Percentiles rank a stretch among this genome's conserved stretches.
phyloP scores from a whole-genome alignment of 805 yeast species.

The Monosporozyma aerobia region DNA sequence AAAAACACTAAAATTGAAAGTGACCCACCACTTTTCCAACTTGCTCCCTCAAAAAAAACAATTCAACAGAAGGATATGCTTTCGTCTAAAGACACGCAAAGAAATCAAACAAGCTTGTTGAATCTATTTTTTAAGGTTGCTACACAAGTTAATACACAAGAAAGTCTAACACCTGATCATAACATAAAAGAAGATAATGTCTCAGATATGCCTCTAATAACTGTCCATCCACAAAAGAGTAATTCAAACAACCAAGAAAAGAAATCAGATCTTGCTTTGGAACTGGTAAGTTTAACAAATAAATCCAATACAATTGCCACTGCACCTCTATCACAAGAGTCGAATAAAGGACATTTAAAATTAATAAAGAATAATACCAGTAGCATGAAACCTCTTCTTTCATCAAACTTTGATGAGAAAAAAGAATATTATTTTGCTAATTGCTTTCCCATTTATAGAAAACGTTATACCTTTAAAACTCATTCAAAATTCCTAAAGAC shows the following conservation, averaged over 20 bases:
- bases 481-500: constrained; percentile 43
- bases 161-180: not conserved
- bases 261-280: constrained; percentile 1
- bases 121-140: constrained; percentile 4
- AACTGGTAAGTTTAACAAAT: constrained; percentile 2
- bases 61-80: not conserved
- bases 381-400: not conserved
- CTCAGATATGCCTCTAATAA: not conserved
- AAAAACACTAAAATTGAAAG: not conserved
- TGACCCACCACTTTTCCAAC: not conserved
- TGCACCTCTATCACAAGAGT: constrained; percentile 3
- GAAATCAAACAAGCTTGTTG: constrained; percentile 1
- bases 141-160: not conserved
- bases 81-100: not conserved
- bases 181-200: not conserved
- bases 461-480: constrained; percentile 44
- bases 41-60: not conserved
- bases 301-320: constrained; percentile 4
- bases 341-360: not conserved
- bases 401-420: constrained; percentile 24
- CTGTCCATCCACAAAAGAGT: not conserved
- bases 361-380: not conserved
- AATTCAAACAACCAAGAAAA: not conserved
- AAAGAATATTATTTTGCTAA: constrained; percentile 64
- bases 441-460: constrained; percentile 77